Base-by-base conservation (phyloP, 257 asterid genomes). In the Lantana camara region DNA sequence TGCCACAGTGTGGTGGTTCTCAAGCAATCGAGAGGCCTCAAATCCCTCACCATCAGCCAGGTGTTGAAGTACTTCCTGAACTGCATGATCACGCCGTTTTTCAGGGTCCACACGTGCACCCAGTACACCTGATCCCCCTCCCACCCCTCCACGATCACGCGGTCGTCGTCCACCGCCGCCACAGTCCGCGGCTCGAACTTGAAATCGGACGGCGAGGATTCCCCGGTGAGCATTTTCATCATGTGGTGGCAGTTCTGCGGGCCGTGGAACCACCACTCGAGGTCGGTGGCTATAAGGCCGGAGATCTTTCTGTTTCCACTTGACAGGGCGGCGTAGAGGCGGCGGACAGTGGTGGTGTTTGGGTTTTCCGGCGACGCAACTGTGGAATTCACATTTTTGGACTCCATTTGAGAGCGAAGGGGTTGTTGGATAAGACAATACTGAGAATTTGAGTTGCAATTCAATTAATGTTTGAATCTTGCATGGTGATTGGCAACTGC, bases 181-280 rank as follows among this genome's bases (percentile, higher is more conserved):
- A 85, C 54, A 79, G 92, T 83, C 11, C 85, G 74, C 0, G 98
- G 95, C 40, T 81, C 83, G 65, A 89, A 92, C 73, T 35, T 68
- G 81, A 92, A 85, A 5, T 73, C 83, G 37, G 61, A 40, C 35
- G 73, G n/a, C 1, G 81, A 63, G 1, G 81, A 65, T 49, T 81
- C 71, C 15, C 98, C 97, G 0, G 97, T 92, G 29, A 89, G 90
- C 82, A 77, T 56, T 40, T 90, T 92, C 98, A 89, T 92, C 98
- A 92, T 92, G 79, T 85, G 85, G 69, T 92, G 85, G 77, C 95
- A 83, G 73, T 89, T 80, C 3, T 82, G 98, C 1, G 98, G 98
- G 52, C 98, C 98, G 63, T 92, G 98, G 79, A 92, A 89, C 98
- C 98, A 92, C 97, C 97, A 92, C 48, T 92, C 97, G 17, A 92